These are phyloP conservation scores for Fusarium pseudocircinatum DNA, from an alignment of 2,329 filamentous ascomycete species.

Conservation along the genomic window DNA sequence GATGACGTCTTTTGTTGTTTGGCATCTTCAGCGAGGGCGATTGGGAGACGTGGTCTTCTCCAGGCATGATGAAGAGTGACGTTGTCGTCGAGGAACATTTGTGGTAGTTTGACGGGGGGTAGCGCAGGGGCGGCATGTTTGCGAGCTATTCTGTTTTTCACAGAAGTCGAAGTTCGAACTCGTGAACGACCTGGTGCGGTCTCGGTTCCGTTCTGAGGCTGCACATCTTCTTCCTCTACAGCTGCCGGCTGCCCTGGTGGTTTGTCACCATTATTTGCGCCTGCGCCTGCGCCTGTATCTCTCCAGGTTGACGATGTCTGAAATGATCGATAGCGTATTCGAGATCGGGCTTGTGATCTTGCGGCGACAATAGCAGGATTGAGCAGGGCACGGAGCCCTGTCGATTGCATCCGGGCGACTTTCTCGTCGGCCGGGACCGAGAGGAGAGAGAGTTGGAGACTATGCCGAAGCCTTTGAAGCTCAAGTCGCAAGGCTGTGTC, in stretches of 20 bases:
- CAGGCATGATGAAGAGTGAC: constrained; percentile 50
- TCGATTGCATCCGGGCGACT: constrained; percentile 47
- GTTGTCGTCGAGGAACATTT: constrained; percentile 64
- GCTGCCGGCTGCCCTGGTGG: constrained; percentile 42
- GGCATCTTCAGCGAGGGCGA: constrained; percentile 47
- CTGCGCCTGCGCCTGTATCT: constrained; percentile 22
- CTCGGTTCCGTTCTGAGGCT: constrained; percentile 44
- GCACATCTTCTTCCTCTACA: constrained; percentile 42
- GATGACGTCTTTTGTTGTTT: constrained; percentile 46
- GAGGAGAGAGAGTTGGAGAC: background rate
- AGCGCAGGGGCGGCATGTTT: constrained; percentile 52
- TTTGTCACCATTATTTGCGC: constrained; percentile 41
- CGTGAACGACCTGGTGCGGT: constrained; percentile 42
- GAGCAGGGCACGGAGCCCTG: constrained; percentile 44
- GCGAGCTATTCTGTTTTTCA: constrained; percentile 47
- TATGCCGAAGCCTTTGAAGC: background rate
- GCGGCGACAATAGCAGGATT: constrained; percentile 41
- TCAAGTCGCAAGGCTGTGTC: constrained; percentile 20
- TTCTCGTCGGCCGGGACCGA: constrained; percentile 27
- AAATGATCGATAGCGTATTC: constrained; percentile 37
- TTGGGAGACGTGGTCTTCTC: constrained; percentile 44
- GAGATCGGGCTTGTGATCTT: constrained; percentile 35
- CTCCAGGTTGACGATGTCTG: constrained; percentile 33
- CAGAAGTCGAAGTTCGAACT: constrained; percentile 35
- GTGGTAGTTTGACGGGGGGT: constrained; percentile 64